Base-by-base conservation (phyloP, 768 basidiomycete species). In the Cystofilobasidium macerans region DNA sequence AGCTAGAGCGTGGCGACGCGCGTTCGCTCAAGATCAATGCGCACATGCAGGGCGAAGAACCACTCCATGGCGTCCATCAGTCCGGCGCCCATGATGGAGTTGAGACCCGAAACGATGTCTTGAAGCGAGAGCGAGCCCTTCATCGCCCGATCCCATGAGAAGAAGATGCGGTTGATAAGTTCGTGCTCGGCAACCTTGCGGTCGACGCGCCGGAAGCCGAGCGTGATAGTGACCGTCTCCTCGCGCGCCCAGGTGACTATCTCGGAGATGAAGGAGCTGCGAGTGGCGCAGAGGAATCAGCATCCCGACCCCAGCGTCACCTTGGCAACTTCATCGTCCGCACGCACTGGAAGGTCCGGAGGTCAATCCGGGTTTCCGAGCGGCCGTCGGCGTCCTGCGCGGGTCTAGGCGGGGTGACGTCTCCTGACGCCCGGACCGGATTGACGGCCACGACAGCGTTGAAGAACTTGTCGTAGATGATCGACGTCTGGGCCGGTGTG, bases 61-160 rank as follows among this genome's bases (percentile, higher is more conserved):
- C 94, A 99, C 75, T 95, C 89, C 71, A 98, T 94, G 70, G 89
- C 94, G 65, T 92, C 89, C 95, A 98, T 97, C 70, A 99, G 78
- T 75, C 97, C 95, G 2, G 57, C 57, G 18, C 57, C 57, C 83
- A 97, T 88, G 51, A 95, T 88, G 2, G 86, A 86, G 70, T 94
- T 86, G 57, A 98, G 79, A 0, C 94, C 94, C 33, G 79, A 81
- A 13, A 98, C 85, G 16, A 98, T 79, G 74, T 98, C 92, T 88
- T 97, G 73, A 76, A 94, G 86, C 5, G 90, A 91, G 45, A 99
- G 76, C 1, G 92, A 86, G 0, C 93, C 94, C 65, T 82, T 79
- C 73, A 82, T 83, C 24, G 85, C 82, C 2, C 79, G 82, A 77
- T 99, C 95, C 94, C 94, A 99, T 73, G 89, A 90, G 78, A 81